A percentile compares a stretch with the other conserved stretches of the same genome.
Conservation (phyloP, 2,329 filamentous ascomycete species). For the Raffaelea albimanens region DNA sequence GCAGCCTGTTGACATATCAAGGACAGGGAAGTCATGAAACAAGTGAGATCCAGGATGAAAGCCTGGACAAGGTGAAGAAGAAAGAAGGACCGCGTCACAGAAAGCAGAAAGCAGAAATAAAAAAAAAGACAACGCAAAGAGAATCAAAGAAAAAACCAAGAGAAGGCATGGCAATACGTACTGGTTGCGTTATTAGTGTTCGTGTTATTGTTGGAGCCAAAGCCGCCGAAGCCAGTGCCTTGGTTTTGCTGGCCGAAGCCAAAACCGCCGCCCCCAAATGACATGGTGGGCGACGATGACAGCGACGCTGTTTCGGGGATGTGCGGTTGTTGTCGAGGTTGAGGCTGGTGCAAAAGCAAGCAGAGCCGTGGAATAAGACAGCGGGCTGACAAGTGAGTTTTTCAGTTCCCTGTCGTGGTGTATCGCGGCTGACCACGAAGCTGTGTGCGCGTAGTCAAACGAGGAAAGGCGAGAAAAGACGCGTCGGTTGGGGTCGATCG, state of each 20-base stretch:
- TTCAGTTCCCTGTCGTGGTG: background rate
- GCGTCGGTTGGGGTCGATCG: too few relatives aligned
- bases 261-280: slow-evolving; percentile 41
- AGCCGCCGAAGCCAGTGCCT: slow-evolving; percentile 48
- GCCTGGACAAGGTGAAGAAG: slow-evolving; percentile 7
- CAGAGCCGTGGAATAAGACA: too few relatives aligned
- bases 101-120: background rate
- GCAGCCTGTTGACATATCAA: too few relatives aligned
- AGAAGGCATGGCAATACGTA: too few relatives aligned
- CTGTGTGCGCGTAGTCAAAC: too few relatives aligned
- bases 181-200: slow-evolving; percentile 33
- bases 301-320: too few relatives aligned
- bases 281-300: slow-evolving; percentile 32
- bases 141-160: slow-evolving; percentile 9
- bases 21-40: background rate
- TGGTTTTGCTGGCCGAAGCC: slow-evolving; percentile 53
- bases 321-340: too few relatives aligned
- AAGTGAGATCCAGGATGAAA: background rate
- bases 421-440: background rate
- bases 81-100: slow-evolving; percentile 2
- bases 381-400: too few relatives aligned
- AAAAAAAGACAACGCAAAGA: slow-evolving; percentile 2
- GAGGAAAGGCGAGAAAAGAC: background rate
- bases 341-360: too few relatives aligned
- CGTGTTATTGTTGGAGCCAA: slow-evolving; percentile 33